phyloP scores from a whole-genome alignment of 495 filamentous ascomycete species.

The Lophium mytilinum region DNA sequence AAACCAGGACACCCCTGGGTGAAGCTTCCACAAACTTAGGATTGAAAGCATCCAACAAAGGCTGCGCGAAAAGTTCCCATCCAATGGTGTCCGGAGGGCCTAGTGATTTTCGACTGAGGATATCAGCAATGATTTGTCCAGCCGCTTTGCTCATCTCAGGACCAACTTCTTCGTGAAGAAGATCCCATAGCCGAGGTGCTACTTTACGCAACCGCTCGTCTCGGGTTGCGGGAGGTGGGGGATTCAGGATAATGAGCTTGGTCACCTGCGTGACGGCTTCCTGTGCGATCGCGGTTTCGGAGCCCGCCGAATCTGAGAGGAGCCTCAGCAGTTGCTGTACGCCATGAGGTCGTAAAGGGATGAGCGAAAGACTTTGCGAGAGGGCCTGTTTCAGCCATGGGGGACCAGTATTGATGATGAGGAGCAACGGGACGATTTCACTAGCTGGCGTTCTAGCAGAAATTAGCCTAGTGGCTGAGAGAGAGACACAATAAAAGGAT shows the following conservation, averaged over 20 bases:
- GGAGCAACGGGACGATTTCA: too few species aligned
- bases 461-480: too few species aligned
- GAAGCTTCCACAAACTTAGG: slow-evolving; percentile 30
- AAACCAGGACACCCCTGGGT: slow-evolving; percentile 33
- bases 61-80: slow-evolving; percentile 60
- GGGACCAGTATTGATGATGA: slow-evolving; percentile 23
- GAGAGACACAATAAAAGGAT: too few species aligned
- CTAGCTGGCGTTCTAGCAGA: too few species aligned
- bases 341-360: slow-evolving; percentile 59
- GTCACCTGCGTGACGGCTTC: slow-evolving; percentile 63
- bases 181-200: slow-evolving; percentile 55
- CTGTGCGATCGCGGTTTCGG: slow-evolving; percentile 59
- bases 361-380: slow-evolving; percentile 46
- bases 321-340: slow-evolving; percentile 65
- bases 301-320: slow-evolving; percentile 60
- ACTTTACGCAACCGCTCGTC: slow-evolving; percentile 54
- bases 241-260: slow-evolving; percentile 54
- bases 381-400: slow-evolving; percentile 44
- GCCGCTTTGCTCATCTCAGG: slow-evolving; percentile 57
- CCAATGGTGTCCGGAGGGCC: slow-evolving; percentile 63
- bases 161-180: slow-evolving; percentile 59
- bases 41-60: slow-evolving; percentile 54
- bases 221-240: slow-evolving; percentile 45
- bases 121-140: slow-evolving; percentile 65
- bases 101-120: slow-evolving; percentile 56